phyloP scores from a whole-genome alignment of 2,329 filamentous ascomycete genomes.

The Phialemonium atrogriseum region DNA sequence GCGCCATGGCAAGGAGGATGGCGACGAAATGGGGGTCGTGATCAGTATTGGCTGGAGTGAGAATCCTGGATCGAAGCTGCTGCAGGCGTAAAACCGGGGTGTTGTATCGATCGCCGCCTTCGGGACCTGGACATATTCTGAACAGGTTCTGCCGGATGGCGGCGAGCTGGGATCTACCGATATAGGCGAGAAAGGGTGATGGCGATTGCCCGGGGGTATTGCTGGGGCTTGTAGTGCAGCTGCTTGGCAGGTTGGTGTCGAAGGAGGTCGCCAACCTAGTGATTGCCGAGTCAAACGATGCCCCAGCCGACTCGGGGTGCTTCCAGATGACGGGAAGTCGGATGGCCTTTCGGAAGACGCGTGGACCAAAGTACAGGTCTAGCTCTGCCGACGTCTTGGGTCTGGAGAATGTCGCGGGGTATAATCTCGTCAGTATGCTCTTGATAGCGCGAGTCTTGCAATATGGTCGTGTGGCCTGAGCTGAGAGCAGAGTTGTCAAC shows the following conservation, averaged over 20 bases:
- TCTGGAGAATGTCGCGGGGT: slow-evolving; percentile 21
- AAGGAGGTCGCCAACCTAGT: slow-evolving; percentile 25
- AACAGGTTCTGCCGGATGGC: slow-evolving; percentile 38
- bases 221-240: slow-evolving; percentile 13
- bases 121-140: slow-evolving; percentile 32
- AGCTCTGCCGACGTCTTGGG: slow-evolving; percentile 30
- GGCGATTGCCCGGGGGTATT: slow-evolving; percentile 6
- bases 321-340: slow-evolving; percentile 44
- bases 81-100: slow-evolving; percentile 39
- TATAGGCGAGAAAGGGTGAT: slow-evolving; percentile 35
- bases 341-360: slow-evolving; percentile 35
- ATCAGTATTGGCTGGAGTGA: slow-evolving; percentile 38
- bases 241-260: slow-evolving; percentile 9
- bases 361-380: slow-evolving; percentile 39
- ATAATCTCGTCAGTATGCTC: slow-evolving; percentile 36
- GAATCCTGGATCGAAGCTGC: slow-evolving; percentile 33
- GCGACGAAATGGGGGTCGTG: slow-evolving; percentile 45
- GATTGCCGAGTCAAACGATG: slow-evolving; percentile 26
- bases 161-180: slow-evolving; percentile 38
- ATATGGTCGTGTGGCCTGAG: slow-evolving; percentile 22
- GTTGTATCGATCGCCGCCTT: slow-evolving; percentile 27
- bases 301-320: slow-evolving; percentile 17
- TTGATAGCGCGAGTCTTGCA: slow-evolving; percentile 32
- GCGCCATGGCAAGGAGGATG: slow-evolving; percentile 48
- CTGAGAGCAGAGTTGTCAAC: slow-evolving; percentile 30